phyloP scores from a whole-genome alignment of 2,329 filamentous ascomycete genomes.

The Macrophomina tecta region DNA sequence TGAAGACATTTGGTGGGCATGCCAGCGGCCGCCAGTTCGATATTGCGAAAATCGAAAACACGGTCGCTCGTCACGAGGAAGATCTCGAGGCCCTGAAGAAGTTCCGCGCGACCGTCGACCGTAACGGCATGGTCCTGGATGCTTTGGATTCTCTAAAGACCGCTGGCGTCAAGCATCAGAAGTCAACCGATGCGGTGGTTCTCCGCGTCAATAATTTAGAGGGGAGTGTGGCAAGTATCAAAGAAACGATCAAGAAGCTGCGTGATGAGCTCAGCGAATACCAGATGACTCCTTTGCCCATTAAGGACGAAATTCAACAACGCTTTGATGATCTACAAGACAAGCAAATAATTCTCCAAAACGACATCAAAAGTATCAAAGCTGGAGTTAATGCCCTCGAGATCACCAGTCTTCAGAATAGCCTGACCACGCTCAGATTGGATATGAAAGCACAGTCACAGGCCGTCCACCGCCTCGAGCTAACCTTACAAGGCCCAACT shows the following conservation, averaged over 20 bases:
- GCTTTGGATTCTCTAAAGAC: neutral
- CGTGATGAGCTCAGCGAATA: neutral
- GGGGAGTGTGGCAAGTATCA: neutral
- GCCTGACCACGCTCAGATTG: neutral
- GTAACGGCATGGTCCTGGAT: neutral
- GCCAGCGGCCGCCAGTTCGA: neutral
- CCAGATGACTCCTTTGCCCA: neutral
- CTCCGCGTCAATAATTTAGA: neutral
- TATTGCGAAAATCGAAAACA: neutral
- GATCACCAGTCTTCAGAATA: neutral
- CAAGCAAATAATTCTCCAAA: neutral
- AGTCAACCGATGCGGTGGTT: neutral
- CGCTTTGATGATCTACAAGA: neutral
- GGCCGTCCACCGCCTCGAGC: neutral
- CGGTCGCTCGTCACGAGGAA: neutral
- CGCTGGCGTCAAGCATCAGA: neutral
- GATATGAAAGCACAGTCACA: neutral
- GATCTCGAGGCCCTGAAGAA: neutral
- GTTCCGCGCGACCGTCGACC: neutral
- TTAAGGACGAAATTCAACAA: neutral
- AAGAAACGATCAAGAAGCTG: neutral
- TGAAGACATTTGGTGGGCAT: neutral
- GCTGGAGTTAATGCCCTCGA: neutral
- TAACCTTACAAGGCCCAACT: neutral
- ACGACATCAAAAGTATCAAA: neutral